phyloP scores from a whole-genome alignment of 2,329 filamentous ascomycete species.

The Thielaviopsis populi region DNA sequence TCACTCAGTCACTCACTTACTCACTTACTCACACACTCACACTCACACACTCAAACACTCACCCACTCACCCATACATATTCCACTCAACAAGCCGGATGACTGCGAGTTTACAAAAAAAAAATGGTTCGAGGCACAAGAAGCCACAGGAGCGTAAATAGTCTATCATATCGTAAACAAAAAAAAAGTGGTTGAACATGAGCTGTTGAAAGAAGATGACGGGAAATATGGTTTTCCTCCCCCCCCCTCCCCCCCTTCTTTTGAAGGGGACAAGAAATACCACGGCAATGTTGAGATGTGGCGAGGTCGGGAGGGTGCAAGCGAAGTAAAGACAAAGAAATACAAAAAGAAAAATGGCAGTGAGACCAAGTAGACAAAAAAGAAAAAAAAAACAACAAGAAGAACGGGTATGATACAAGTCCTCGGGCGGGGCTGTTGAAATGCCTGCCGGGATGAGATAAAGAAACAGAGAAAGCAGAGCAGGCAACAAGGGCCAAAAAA shows the following conservation, averaged over 20 bases:
- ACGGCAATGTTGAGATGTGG: conserved; percentile 1
- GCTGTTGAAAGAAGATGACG: not conserved
- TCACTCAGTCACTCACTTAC: too few species aligned
- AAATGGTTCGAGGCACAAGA: not conserved
- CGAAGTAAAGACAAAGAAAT: not conserved
- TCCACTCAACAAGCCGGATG: too few species aligned
- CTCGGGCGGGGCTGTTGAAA: conserved; percentile 8
- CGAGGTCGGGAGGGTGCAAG: not conserved
- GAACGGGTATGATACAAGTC: conserved; percentile 2
- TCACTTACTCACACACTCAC: not conserved
- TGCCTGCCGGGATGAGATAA: conserved; percentile 5
- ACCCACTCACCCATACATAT: too few species aligned
- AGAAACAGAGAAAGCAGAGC: not conserved
- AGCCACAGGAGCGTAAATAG: too few species aligned
- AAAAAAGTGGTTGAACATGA: not conserved
- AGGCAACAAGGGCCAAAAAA: conserved; percentile 3
- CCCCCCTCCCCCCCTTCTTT: not conserved
- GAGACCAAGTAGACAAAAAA: not conserved
- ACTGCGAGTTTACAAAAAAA: too few species aligned
- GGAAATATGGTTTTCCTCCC: not conserved
- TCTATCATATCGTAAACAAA: not conserved
- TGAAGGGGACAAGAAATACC: conserved; percentile 2
- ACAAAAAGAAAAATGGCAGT: not conserved
- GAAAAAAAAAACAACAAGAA: not conserved
- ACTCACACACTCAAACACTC: not conserved